These are phyloP conservation scores for Trebouxia gelatinosa DNA, from an alignment of 163 green algal genomes.

Conservation along the genomic window DNA sequence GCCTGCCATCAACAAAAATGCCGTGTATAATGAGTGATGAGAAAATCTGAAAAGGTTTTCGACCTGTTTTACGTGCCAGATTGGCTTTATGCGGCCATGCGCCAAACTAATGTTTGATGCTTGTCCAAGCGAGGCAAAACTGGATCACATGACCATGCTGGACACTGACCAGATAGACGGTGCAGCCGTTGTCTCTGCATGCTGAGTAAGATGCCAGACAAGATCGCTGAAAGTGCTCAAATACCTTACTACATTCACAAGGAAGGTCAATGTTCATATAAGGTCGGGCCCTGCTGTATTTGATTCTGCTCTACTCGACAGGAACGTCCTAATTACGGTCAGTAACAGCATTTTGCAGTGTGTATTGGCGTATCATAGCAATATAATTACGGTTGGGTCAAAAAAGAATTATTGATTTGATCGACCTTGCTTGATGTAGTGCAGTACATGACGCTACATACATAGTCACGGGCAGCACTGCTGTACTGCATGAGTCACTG, in stretches of 20 bases:
- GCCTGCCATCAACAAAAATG: background rate
- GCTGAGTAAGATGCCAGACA: too few relatives aligned
- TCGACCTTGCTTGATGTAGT: background rate
- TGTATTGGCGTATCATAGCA: background rate
- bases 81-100: background rate
- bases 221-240: too few relatives aligned
- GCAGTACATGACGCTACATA: background rate
- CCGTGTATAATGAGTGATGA: background rate
- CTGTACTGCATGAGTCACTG: background rate
- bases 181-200: too few relatives aligned
- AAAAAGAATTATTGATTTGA: background rate
- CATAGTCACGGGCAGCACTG: background rate
- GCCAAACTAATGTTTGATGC: too few relatives aligned
- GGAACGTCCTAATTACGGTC: too few relatives aligned
- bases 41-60: background rate
- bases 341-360: too few relatives aligned
- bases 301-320: too few relatives aligned
- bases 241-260: too few relatives aligned
- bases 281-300: too few relatives aligned
- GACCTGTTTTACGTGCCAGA: background rate
- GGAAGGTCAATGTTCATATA: too few relatives aligned
- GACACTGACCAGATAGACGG: too few relatives aligned
- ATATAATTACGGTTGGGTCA: background rate
- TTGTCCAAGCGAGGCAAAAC: too few relatives aligned
- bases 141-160: background rate